Percentiles rank a stretch among this genome's conserved stretches.
These are phyloP conservation scores for Hypoxylon sp. DNA, from an alignment of 2,329 filamentous ascomycete species.

Conservation along the genomic window DNA sequence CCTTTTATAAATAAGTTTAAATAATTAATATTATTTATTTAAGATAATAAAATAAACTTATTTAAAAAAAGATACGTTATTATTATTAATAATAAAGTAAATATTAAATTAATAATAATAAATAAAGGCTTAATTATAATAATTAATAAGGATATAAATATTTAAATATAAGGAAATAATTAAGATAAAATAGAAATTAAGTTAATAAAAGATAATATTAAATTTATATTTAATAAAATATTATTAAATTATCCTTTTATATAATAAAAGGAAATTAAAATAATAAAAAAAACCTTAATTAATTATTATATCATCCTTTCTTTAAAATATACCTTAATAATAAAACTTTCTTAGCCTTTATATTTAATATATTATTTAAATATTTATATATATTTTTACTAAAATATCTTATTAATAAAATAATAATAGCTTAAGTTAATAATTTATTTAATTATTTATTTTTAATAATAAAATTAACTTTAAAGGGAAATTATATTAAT, in stretches of 20 bases:
- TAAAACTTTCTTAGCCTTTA: not conserved
- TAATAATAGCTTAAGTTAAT: not conserved
- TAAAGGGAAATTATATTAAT: too few species aligned
- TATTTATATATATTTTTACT: not conserved
- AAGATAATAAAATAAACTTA: too few species aligned
- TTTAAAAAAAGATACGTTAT: too few species aligned
- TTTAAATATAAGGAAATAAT: not conserved
- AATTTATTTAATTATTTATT: not conserved
- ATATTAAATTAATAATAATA: not conserved
- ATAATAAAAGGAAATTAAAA: not conserved
- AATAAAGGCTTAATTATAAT: too few species aligned
- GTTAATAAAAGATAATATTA: not conserved
- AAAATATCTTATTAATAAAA: not conserved
- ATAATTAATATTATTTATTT: too few species aligned
- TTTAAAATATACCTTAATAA: not conserved
- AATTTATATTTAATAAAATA: conserved; percentile 24
- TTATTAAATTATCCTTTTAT: not conserved
- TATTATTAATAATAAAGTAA: too few species aligned
- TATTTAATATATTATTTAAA: conserved; percentile 1
- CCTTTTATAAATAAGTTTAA: not conserved
- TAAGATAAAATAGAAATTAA: not conserved
- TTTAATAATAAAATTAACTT: not conserved
- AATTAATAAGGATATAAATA: not conserved
- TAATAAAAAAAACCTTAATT: not conserved
- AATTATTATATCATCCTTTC: not conserved